Evolutionary conservation across 176 grass and related monocot species (phyloP).

Genomic region (Juncus effusus): DNA sequence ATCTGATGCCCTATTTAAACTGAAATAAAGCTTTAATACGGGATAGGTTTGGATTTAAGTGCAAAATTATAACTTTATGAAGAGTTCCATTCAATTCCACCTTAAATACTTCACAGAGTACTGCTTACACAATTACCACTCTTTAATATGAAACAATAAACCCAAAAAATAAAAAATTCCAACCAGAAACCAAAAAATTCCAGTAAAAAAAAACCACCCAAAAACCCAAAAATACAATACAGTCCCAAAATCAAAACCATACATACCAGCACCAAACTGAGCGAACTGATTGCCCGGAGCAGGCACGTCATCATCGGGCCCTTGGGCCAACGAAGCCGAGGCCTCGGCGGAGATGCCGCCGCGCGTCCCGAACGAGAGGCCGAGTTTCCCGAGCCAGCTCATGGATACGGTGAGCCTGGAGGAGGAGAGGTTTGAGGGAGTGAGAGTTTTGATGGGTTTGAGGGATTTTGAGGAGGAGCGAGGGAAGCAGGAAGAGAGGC

Average conservation of each 20-base stretch:
- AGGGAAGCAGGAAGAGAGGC: conserved; percentile 14
- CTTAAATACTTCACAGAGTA: too few species aligned
- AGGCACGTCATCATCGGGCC: conserved; percentile 73
- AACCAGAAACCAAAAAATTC: not conserved
- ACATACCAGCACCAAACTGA: conserved; percentile 68
- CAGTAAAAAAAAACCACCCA: not conserved
- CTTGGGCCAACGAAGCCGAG: conserved; percentile 79
- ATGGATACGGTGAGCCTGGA: conserved; percentile 37
- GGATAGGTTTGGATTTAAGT: too few species aligned
- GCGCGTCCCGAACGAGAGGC: conserved; percentile 63
- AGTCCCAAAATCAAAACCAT: not conserved
- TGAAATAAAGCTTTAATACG: too few species aligned
- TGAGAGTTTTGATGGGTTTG: conserved; percentile 19
- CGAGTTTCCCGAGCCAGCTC: conserved; percentile 98
- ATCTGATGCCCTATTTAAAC: too few species aligned
- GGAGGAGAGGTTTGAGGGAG: not conserved
- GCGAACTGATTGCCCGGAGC: conserved; percentile 72
- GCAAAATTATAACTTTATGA: too few species aligned
- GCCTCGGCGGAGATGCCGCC: conserved; percentile 42
- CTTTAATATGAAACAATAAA: too few species aligned
- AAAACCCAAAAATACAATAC: not conserved
- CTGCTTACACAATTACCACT: too few species aligned
- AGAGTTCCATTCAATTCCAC: too few species aligned
- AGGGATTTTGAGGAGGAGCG: conserved; percentile 6
- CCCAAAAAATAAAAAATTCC: too few species aligned